Conservation (phyloP, 139 green algal species). For the Eudorina sp. region DNA sequence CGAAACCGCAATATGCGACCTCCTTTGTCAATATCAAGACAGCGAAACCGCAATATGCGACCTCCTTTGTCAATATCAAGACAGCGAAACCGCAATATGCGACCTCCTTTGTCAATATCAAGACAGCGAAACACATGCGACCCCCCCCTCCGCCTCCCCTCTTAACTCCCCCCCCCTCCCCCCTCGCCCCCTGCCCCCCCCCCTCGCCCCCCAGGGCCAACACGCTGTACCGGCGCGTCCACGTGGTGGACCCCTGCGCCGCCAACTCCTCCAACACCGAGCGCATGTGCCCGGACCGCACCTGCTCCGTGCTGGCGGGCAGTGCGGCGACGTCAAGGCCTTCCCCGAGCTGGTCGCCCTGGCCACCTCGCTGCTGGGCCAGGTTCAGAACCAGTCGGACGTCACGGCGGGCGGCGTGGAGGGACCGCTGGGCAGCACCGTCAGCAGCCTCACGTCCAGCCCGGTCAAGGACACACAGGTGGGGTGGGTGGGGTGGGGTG, state of each 20-base stretch:
- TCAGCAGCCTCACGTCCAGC: not conserved
- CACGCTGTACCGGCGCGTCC: conserved; percentile 19
- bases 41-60: too few species aligned
- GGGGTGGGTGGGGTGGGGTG: not conserved
- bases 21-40: too few species aligned
- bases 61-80: too few species aligned
- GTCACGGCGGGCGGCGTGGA: not conserved
- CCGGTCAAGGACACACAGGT: conserved; percentile 6
- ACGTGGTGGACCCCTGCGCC: conserved; percentile 51
- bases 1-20: too few species aligned
- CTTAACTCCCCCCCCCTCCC: not conserved
- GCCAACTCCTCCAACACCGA: conserved; percentile 15
- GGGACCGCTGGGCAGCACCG: not conserved
- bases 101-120: too few species aligned
- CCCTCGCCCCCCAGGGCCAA: conserved; percentile 1
- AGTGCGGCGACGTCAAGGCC: conserved; percentile 17
- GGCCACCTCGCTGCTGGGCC: not conserved
- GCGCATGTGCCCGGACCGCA: conserved; percentile 31
- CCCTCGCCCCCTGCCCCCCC: not conserved
- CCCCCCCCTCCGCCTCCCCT: not conserved
- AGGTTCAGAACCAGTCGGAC: not conserved
- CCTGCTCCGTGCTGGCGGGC: conserved; percentile 47
- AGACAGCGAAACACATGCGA: too few species aligned
- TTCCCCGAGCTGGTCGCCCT: not conserved
- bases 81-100: too few species aligned